Percentiles rank a stretch among this genome's conserved stretches.
Evolutionary conservation across 2,329 filamentous ascomycete species (phyloP).

Genomic region (Xylariaceae sp.): DNA sequence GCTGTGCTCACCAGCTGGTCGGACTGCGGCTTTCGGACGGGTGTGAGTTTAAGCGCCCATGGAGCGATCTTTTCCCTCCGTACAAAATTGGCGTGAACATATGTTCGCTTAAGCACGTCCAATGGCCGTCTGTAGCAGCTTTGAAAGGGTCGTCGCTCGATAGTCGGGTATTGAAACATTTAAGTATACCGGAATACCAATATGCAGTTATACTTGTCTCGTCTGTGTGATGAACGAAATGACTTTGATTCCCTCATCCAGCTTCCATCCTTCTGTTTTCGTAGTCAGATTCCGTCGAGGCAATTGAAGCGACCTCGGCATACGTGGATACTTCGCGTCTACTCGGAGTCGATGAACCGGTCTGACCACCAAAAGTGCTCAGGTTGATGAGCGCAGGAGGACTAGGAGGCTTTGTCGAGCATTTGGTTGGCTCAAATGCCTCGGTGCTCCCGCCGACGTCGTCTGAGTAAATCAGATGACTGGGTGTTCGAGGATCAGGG

Average conservation of each 20-base stretch:
- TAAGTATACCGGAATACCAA: no score
- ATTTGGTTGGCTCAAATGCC: background rate
- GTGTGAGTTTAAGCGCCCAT: no score
- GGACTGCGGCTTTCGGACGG: no score
- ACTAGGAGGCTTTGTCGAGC: background rate
- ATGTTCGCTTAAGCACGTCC: no score
- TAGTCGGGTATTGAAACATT: no score
- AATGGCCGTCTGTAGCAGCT: no score
- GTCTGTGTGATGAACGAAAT: background rate
- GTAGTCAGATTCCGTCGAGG: background rate
- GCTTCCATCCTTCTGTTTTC: background rate
- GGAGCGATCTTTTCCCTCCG: no score
- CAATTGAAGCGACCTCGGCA: slow-evolving; percentile 6
- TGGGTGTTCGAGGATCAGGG: slow-evolving; percentile 7
- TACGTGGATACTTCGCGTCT: slow-evolving; percentile 2
- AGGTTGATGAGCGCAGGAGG: background rate
- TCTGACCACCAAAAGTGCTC: background rate
- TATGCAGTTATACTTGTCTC: background rate
- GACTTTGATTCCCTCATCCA: slow-evolving; percentile 2
- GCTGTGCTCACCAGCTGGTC: no score
- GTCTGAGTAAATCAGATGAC: slow-evolving; percentile 9
- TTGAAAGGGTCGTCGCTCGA: no score
- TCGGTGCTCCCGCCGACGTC: slow-evolving; percentile 2
- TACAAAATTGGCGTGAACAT: no score
- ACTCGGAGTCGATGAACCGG: background rate